These are phyloP conservation scores for Fusarium illudens DNA, from an alignment of 2,329 filamentous ascomycete species.

Conservation along the genomic window DNA sequence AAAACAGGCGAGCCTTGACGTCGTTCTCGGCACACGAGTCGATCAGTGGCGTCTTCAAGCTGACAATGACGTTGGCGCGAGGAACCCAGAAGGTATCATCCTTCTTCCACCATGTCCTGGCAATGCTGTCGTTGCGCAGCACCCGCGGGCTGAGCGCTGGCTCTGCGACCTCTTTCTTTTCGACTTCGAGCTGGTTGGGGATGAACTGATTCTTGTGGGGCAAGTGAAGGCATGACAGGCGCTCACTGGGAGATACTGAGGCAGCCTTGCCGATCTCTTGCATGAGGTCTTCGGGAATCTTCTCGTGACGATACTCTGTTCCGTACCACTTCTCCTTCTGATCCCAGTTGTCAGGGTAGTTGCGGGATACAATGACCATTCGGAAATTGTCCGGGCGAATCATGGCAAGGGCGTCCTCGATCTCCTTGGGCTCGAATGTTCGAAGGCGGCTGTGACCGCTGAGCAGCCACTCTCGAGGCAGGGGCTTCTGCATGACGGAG, in stretches of 20 bases:
- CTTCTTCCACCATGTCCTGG: conserved; percentile 96
- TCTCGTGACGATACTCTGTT: conserved; percentile 88
- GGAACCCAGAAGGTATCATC: conserved; percentile 99
- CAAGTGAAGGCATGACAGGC: conserved; percentile 78
- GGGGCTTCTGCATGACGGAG: conserved; percentile 88
- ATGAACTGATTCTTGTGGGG: conserved; percentile 97
- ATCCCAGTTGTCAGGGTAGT: conserved; percentile 84
- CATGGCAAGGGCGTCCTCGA: conserved; percentile 76
- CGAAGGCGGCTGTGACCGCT: conserved; percentile 80
- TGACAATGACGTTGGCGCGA: conserved; percentile 86
- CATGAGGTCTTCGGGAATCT: conserved; percentile 79
- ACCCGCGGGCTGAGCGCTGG: conserved; percentile 79
- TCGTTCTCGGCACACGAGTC: conserved; percentile 79
- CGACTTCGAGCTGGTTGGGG: conserved; percentile 89
- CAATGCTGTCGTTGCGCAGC: conserved; percentile 82
- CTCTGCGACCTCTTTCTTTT: conserved; percentile 87
- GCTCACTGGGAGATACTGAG: conserved; percentile 62
- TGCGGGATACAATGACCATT: conserved; percentile 82
- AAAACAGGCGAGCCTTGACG: conserved; percentile 81
- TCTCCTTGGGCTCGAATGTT: conserved; percentile 80
- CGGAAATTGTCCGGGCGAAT: conserved; percentile 90
- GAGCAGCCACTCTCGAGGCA: conserved; percentile 86
- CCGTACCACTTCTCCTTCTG: conserved; percentile 97
- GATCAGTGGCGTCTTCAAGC: conserved; percentile 80
- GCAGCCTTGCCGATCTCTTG: conserved; percentile 73